Evolutionary conservation across 2,329 filamentous ascomycete species (phyloP), one percentile per base, ranked within the genome.

Genomic region (Gremmenia infestans): DNA sequence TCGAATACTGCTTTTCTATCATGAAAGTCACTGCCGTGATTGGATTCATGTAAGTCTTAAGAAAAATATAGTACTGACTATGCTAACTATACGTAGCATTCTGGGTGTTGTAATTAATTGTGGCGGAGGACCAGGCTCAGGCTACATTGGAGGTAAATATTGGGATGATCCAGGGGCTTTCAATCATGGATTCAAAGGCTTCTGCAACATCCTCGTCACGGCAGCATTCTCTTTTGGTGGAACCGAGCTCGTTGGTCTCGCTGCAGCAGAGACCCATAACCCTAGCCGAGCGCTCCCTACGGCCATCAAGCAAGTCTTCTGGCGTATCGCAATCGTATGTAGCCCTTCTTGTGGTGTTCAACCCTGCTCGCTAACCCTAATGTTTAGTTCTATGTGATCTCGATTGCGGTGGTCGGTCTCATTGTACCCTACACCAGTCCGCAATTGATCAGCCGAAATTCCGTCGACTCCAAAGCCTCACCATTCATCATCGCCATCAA

Each of bases 221-320:
- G 87, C 88, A 2, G 87, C 88, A 7, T 91, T 91, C 66, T 78
- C 87, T 58, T 91, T 91, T 64, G 81, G 86, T 1, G 88, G 88
- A n/a, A 90, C 87, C 1, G 88, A 91, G 69, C 78, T 90, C 5
- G 86, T 91, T 47, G 88, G 88, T 54, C 80, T 92, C 14, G 87
- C 88, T 4, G 88, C 88, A 1, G 89, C 88, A 28, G 88, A 92
- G 69, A 89, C 88, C 1, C 83, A 82, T n/a, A 90, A 91, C 67
- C 88, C 89, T 2, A 81, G 86, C 58, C 89, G 93, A 70, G 88
- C 87, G 1, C 78, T 97, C 0, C 92, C 92, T 0, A 91, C 85
- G 0, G 91, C 92, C 14, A 86, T 95, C 67, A 96, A 95, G 74
- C 91, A 96, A 71, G 91, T 96, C n/a, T 96, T 96, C 72, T 97